Evolutionary conservation across 345 rosid genomes (phyloP).

Genomic region (Dipteronia dyeriana): DNA sequence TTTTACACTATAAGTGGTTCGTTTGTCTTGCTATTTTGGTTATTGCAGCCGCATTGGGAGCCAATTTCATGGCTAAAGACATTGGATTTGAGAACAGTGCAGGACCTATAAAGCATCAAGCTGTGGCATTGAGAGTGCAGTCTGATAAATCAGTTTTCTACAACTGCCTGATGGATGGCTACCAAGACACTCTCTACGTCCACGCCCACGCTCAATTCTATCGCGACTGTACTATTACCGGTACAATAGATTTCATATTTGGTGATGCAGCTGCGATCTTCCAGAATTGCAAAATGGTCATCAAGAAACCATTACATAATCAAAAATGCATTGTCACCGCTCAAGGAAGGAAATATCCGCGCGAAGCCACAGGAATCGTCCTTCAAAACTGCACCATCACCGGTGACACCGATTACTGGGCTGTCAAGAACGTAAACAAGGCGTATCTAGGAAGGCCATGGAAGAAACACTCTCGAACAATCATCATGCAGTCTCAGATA

Average conservation of each 20-base stretch:
- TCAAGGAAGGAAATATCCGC: slow-evolving; percentile 53
- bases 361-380: slow-evolving; percentile 51
- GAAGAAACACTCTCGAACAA: slow-evolving; percentile 55
- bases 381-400: slow-evolving; percentile 63
- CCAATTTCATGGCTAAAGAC: slow-evolving; percentile 64
- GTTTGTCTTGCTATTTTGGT: not conserved
- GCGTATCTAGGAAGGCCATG: slow-evolving; percentile 82
- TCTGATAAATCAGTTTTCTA: slow-evolving; percentile 52
- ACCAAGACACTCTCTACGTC: slow-evolving; percentile 69
- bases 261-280: slow-evolving; percentile 56
- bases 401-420: slow-evolving; percentile 39
- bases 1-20: too few relatives aligned
- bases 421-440: slow-evolving; percentile 36
- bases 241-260: slow-evolving; percentile 77
- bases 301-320: slow-evolving; percentile 44
- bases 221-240: slow-evolving; percentile 66
- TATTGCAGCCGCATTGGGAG: slow-evolving; percentile 46
- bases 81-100: slow-evolving; percentile 74
- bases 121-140: slow-evolving; percentile 70
- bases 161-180: slow-evolving; percentile 60
- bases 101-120: slow-evolving; percentile 58
- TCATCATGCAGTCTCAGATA: slow-evolving; percentile 55
- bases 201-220: slow-evolving; percentile 74
- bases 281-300: slow-evolving; percentile 63
- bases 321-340: slow-evolving; percentile 68